Base-by-base conservation (phyloP, 306 rosid species). In the Carpinus viminea region DNA sequence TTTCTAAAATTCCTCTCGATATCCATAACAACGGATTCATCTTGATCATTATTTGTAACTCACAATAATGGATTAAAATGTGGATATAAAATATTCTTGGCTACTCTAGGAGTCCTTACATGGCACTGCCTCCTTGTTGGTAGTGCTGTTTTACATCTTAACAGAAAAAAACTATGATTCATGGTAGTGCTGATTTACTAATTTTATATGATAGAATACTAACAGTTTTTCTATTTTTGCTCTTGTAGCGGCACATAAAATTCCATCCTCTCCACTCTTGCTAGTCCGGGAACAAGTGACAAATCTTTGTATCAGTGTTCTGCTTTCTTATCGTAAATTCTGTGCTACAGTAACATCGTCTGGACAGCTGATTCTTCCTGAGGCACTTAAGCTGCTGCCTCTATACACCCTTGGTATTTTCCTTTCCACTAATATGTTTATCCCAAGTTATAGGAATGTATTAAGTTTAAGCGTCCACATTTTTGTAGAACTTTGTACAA, bases 361-460 rank as follows among this genome's bases (percentile, higher is more conserved):
- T 68, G 99, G 98, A 70, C 99, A 95, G 84, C 99, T 93, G 76
- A 95, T 95, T 79, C 98, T 95, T 79, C 99, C 99, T 0, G 98
- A 95, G 92, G 99, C 99, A 81, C 95, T 95, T 41, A 95, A 95
- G 90, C 97, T 95, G 78, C 90, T 95, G 83, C 99, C 99, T 65
- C 85, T 95, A 36, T 95, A 95, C 82, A 93, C 96, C 46, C 93
- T 93, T 34, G 99, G 98, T 95, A 90, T 55, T 85, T 79, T 46
- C 45, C 77, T 71, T 82, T 82, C 68, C 38, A 50, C 51, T 60
- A 36, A 68, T 54, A 71, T 74, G 8, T 41, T 2, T 43, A 43
- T 8, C 8, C 24, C 41, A 12, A 59, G 36, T 59, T 8, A 9
- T 11, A 38, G 4, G 31, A 41, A 68, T 68, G 26, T 43, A 68